A percentile compares a stretch with the other conserved stretches of the same genome.
phyloP scores from a whole-genome alignment of 2,329 filamentous ascomycete genomes.

The Chalaropsis thielavioides region DNA sequence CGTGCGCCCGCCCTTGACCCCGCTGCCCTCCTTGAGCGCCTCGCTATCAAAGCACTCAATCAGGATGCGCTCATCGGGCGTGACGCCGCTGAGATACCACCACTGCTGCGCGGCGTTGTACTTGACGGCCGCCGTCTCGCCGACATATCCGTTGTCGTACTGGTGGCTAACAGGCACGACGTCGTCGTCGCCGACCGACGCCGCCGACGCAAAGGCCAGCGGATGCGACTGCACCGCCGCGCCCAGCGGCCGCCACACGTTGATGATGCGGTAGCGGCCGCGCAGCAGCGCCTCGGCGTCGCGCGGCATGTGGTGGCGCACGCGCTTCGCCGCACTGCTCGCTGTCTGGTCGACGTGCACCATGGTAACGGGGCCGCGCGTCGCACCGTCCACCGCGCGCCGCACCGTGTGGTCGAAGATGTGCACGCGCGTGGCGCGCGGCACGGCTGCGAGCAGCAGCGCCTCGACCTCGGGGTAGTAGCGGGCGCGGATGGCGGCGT shows the following conservation, averaged over 20 bases:
- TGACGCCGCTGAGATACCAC: slow-evolving; percentile 72
- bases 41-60: slow-evolving; percentile 63
- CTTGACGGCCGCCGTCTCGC: slow-evolving; percentile 58
- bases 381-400: slow-evolving; percentile 42
- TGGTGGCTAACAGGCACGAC: slow-evolving; percentile 59
- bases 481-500: slow-evolving; percentile 49
- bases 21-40: slow-evolving; percentile 32
- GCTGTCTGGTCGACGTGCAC: slow-evolving; percentile 78
- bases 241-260: slow-evolving; percentile 63
- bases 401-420: slow-evolving; percentile 85
- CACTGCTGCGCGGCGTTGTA: slow-evolving; percentile 51
- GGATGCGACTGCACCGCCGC: slow-evolving; percentile 51
- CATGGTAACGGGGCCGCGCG: slow-evolving; percentile 52
- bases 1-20: slow-evolving; percentile 40
- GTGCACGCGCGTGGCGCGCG: slow-evolving; percentile 50
- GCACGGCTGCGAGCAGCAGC: slow-evolving; percentile 52
- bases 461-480: slow-evolving; percentile 80
- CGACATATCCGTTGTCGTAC: slow-evolving; percentile 49
- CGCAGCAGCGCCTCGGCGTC: slow-evolving; percentile 50
- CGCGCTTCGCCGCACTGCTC: slow-evolving; percentile 49
- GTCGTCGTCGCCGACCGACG: slow-evolving; percentile 45
- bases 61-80: slow-evolving; percentile 53
- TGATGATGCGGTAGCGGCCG: slow-evolving; percentile 67
- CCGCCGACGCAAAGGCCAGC: slow-evolving; percentile 53
- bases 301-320: slow-evolving; percentile 47